Base-by-base conservation (phyloP, 139 green algal species). In the Zygnema cylindricum region DNA sequence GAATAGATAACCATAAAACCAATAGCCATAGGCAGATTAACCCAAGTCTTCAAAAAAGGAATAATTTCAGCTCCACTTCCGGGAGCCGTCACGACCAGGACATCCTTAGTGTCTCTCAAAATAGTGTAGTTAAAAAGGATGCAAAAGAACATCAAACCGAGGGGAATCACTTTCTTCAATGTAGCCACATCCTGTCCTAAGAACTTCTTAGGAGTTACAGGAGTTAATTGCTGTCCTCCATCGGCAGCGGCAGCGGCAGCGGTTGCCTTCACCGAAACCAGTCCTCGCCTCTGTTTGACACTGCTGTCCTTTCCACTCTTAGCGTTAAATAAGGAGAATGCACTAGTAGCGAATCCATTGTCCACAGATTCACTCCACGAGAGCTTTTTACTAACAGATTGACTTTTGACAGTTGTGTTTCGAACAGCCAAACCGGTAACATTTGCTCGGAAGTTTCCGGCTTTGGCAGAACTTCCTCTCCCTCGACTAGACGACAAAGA, bases 91-190 rank as follows among this genome's bases (percentile, higher is more conserved):
- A 99, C 97, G 36, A 99, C 97, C 87, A 99, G 94, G 92, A 99
- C 97, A 91, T 99, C 89, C 89, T 92, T 99, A 77, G 97, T 99
- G 92, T 99, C 97, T 83, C 97, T 95, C 81, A 99, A 95, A 87
- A 99, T 99, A 86, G 97, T 99, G 96, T 99, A 99, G 95, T 99
- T 99, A 95, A 99, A 99, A 40, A 98, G 93, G 81, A 99, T 98
- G 94, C 89, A 93, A 94, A 99, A 99, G 92, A 99, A 98, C 95
- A 99, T 99, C 35, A 97, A 82, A 69, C 95, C 96, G 76, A 99
- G 91, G 41, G 97, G 95, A 16, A 98, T 35, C 86, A 99, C 97
- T 94, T 99, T 91, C 86, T 91, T 91, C 30, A 91, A 73, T 39
- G 81, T 87, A n/a, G 76, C 36, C 43, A 87, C 81, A 35, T 41